These are phyloP conservation scores for Fusarium musae DNA, from an alignment of 2,329 filamentous ascomycete genomes.

Conservation along the genomic window DNA sequence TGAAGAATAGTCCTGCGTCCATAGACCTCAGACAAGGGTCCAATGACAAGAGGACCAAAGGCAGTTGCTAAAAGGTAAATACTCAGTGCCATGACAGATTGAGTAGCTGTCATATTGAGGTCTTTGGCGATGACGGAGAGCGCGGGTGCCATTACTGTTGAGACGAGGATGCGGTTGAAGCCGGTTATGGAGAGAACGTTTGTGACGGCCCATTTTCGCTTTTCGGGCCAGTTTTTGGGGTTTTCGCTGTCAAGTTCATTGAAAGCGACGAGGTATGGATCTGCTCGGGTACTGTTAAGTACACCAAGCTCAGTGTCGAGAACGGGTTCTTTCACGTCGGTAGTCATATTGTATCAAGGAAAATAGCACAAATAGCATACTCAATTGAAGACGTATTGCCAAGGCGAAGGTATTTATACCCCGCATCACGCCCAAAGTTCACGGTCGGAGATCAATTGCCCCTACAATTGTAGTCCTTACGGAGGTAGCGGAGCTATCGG, in stretches of 20 bases:
- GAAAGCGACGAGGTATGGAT: conserved; percentile 45
- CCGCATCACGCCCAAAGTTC: neutral
- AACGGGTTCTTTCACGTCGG: neutral
- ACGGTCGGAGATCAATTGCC: neutral
- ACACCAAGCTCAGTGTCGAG: conserved; percentile 3
- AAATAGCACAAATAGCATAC: too few species aligned
- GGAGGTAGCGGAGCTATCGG: conserved; percentile 31
- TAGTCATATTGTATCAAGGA: neutral
- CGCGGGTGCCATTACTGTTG: conserved; percentile 63
- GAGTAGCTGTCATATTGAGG: conserved; percentile 59
- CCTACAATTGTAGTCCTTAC: neutral
- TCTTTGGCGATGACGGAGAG: conserved; percentile 61
- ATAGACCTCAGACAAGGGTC: conserved; percentile 60
- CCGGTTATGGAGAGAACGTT: conserved; percentile 60
- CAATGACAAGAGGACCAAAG: conserved; percentile 57
- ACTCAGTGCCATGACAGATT: conserved; percentile 60
- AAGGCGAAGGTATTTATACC: neutral
- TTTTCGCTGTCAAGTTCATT: conserved; percentile 49
- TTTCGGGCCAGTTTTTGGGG: conserved; percentile 52
- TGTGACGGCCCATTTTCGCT: conserved; percentile 61
- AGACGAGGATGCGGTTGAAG: conserved; percentile 63
- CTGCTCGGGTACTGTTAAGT: neutral
- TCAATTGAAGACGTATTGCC: rapidly evolving
- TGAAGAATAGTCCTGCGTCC: conserved; percentile 57
- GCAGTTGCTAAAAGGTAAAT: conserved; percentile 57